Evolutionary conservation across 352 stramenopile species (phyloP), one percentile per base, ranked within the genome.

Genomic region (Globisporangium okanoganense): DNA sequence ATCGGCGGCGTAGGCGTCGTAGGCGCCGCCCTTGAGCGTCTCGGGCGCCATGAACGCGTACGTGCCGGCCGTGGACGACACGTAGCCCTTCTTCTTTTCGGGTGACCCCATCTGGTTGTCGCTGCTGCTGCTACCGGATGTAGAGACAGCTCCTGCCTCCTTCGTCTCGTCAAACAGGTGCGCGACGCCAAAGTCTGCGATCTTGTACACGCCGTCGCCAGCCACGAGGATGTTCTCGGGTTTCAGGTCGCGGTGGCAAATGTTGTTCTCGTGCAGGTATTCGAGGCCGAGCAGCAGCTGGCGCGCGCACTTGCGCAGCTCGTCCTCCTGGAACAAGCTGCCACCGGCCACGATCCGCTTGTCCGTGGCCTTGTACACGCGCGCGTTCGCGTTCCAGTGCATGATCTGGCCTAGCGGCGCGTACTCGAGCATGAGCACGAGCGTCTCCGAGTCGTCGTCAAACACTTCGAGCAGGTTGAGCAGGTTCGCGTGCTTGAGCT

Each of bases 361-460:
- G 60, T 61, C 78, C 40, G 65, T 69, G 10, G n/a, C 27, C 35
- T 73, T 71, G 72, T 96, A 97, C 3, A 75, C 33, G 6, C 67
- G 73, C 40, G 79, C 61, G 29, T 76, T 65, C 8, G 78, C 65
- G 41, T 88, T 78, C 85, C 87, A 97, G 48, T 88, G 70, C 89
- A 97, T 95, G 52, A 95, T 77, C 60, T 95, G 85, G 0, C 85
- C 85, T 20, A 77, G 73, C 20, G 82, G 78, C 47, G 83, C 83
- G 71, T 95, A 95, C 66, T 95, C 85, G 52, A 95, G 71, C 76
- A 95, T 87, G 22, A 95, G 72, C 56, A 95, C 82, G 33, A 95
- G 81, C 55, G 74, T 91, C 47, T 95, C 85, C 14, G 78, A 69
- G 68, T 92, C 85, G 56, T 95, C 83, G 60, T 95, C 85, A 44